Evolutionary conservation across 2,329 filamentous ascomycete species (phyloP), one percentile per base, ranked within the genome.

Genomic region (Aureobasidium melanogenum): DNA sequence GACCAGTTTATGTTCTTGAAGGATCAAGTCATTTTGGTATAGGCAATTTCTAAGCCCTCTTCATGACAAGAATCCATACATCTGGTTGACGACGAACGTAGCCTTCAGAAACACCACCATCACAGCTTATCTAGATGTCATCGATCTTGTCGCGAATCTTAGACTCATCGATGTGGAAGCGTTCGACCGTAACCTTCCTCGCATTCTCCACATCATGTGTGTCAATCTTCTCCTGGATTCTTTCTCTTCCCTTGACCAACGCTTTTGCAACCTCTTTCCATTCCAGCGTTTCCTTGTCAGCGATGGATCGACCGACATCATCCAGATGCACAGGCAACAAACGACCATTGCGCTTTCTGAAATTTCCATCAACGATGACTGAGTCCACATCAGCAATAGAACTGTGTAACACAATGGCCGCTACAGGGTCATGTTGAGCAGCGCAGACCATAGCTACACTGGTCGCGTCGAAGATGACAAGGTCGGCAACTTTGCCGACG

Each of bases 401-500:
- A 24, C 72, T 74, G 66, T 80, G 75, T 38, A 77, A 58, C 3
- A 79, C 71, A n/a, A 79, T 67, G 3, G 76, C 75, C 3, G 73
- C 73, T 12, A 79, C 67, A 0, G 76, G 75, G 63, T 79, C 73
- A 39, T 76, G 70, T 50, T 75, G 69, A 7, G 70, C 73, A 2
- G 69, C 76, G 59, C 71, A 73, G 1, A 78, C 67, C 75, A 80
- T 78, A 2, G 65, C 68, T 1, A 76, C 73, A 48, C 70, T 75
- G 19, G 69, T 44, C 0, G 70, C 72, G 63, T 80, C 76, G 54
- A 80, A 81, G 0, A 82, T 70, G 2, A 80, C 70, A 0, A 83
- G 62, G 67, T 82, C 80, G 1, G 80, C 80, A 36, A 70, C 68
- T 63, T 76, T 77, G 0, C 79, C 79, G 14, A 74, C 75, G n/a